A percentile compares a stretch with the other conserved stretches of the same genome.
phyloP scores from a whole-genome alignment of 805 yeast species.

The Priceomyces carsonii region DNA sequence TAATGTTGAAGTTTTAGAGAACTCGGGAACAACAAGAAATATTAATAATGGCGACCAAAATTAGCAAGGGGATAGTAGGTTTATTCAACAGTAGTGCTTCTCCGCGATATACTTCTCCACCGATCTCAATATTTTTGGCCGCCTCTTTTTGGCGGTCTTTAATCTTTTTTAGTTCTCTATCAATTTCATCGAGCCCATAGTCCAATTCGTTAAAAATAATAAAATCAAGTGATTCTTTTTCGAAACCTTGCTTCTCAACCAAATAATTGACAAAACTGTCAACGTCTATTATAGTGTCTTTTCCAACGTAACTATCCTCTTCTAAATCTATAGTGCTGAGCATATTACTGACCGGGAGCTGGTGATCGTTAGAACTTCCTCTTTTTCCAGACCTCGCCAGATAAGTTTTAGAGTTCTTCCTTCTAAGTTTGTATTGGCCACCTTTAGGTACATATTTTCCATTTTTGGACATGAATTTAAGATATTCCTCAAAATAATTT shows the following conservation, averaged over 20 bases:
- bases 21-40: conserved; percentile 8
- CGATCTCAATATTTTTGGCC: conserved; percentile 24
- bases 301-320: too few relatives aligned
- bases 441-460: too few relatives aligned
- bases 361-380: too few relatives aligned
- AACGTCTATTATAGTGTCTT: too few relatives aligned
- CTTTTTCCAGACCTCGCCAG: too few relatives aligned
- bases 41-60: not conserved
- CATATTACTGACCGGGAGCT: too few relatives aligned
- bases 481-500: too few relatives aligned
- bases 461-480: too few relatives aligned
- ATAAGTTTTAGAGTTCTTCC: too few relatives aligned
- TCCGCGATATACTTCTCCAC: conserved; percentile 23
- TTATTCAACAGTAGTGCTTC: too few relatives aligned
- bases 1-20: conserved; percentile 47
- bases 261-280: conserved; percentile 34
- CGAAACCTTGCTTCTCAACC: conserved; percentile 28
- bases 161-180: conserved; percentile 33
- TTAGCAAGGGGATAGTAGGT: not conserved
- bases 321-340: too few relatives aligned
- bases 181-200: conserved; percentile 40
- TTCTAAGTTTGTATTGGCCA: too few relatives aligned
- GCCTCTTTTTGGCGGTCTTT: conserved; percentile 14
- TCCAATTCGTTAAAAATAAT: conserved; percentile 28
- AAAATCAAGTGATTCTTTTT: conserved; percentile 25